Evolutionary conservation across 768 basidiomycete species (phyloP).

Genomic region (Pleurotus platypus): DNA sequence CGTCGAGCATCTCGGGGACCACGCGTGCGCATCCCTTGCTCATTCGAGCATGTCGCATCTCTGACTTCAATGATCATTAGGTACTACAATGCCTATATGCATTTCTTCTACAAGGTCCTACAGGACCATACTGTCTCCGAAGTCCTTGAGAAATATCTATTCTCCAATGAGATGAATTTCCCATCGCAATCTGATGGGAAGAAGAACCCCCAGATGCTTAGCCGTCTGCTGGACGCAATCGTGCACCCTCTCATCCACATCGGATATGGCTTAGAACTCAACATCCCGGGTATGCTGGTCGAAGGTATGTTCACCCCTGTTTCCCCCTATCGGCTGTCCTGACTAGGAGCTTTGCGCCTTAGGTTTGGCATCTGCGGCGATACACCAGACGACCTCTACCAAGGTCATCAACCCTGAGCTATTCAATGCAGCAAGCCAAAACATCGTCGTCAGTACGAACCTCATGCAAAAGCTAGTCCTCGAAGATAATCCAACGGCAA

Average conservation of each 20-base stretch:
- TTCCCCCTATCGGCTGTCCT: neutral
- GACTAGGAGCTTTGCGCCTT: neutral
- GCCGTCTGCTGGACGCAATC: constrained; percentile 45
- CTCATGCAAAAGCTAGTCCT: constrained; percentile 2
- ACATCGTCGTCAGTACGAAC: neutral
- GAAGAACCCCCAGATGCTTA: constrained; percentile 36
- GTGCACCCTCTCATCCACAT: constrained; percentile 61
- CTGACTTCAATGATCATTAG: constrained; percentile 24
- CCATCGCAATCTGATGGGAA: constrained; percentile 17
- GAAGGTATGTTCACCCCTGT: constrained; percentile 39
- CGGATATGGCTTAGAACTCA: constrained; percentile 59
- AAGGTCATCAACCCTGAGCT: neutral
- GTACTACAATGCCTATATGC: constrained; percentile 54
- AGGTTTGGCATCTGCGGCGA: neutral
- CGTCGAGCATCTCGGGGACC: constrained; percentile 53
- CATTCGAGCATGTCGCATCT: neutral
- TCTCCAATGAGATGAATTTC: constrained; percentile 49
- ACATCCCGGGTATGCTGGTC: constrained; percentile 43
- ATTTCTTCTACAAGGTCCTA: constrained; percentile 46
- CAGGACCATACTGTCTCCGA: constrained; percentile 36
- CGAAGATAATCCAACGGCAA: neutral
- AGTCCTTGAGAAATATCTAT: constrained; percentile 60
- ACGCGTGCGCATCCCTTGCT: constrained; percentile 31
- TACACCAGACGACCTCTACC: neutral
- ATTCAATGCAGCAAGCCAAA: neutral